phyloP scores from a whole-genome alignment of 2,329 filamentous ascomycete species.

The Rhynchosporium graminicola region DNA sequence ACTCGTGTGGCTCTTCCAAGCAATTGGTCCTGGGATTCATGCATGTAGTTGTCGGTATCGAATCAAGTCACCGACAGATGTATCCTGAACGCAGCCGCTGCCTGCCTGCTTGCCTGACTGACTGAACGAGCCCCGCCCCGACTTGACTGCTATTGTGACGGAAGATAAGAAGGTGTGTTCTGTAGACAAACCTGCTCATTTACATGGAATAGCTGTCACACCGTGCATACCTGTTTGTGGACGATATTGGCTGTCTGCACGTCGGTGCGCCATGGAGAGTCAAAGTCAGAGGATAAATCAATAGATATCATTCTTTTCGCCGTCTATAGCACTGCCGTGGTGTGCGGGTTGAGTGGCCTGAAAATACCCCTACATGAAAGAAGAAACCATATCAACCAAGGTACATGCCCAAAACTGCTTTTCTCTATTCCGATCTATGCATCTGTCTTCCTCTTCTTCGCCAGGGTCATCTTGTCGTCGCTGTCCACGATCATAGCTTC shows the following conservation, averaged over 20 bases:
- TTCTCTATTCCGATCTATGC: constrained; percentile 10
- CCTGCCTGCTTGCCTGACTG: neutral
- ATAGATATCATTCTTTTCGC: constrained; percentile 13
- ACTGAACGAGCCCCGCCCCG: neutral
- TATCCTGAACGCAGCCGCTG: neutral
- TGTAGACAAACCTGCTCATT: too few species aligned
- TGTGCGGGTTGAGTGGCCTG: constrained; percentile 9
- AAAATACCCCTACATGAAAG: constrained; percentile 5
- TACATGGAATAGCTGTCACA: neutral
- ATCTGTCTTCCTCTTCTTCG: constrained; percentile 36
- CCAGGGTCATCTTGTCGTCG: constrained; percentile 34
- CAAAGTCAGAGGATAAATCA: neutral
- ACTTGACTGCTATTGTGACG: neutral
- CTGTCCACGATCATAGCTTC: constrained; percentile 32
- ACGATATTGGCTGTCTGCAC: neutral
- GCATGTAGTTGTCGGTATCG: neutral
- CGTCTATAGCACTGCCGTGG: constrained; percentile 10
- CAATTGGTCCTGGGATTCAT: too few species aligned
- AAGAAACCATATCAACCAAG: constrained; percentile 3
- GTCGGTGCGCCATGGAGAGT: neutral
- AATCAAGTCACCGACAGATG: neutral
- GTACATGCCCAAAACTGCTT: neutral
- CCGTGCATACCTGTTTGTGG: neutral
- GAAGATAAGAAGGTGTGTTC: neutral
- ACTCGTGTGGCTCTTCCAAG: too few species aligned